Evolutionary conservation across 352 stramenopile genomes (phyloP), one percentile per base, ranked within the genome.

Genomic region (Globisporangium cylindrosporum): DNA sequence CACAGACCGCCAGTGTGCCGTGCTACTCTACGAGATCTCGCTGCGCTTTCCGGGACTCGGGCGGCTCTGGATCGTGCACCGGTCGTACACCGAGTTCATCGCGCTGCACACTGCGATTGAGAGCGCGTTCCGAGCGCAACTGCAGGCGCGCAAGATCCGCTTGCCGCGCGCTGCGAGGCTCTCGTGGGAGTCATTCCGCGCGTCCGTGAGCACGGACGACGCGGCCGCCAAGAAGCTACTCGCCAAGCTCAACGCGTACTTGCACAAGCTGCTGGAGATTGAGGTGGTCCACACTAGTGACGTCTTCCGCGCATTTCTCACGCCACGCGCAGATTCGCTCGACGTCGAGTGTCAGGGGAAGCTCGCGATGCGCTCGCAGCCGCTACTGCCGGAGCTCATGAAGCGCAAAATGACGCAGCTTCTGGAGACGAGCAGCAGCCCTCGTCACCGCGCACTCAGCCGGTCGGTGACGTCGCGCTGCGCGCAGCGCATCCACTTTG

Each of bases 201-300:
- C 49, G 32, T 59, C 71, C 24, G 58, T 68, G 46, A 54, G 67
- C 6, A 53, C 38, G 0, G 71, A 76, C 1, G 70, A 78, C 29
- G 46, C 67, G 22, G 67, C 74, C 8, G 69, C 79, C 3, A 67
- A 78, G 62, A 78, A 80, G 24, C 72, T 86, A 29, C 68, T 73
- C n/a, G 66, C 72, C 27, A 76, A 83, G 62, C 70, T 91, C 32
- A 91, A 90, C 64, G 67, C 73, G 29, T 91, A 91, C 55, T 56
- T 91, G 64, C 83, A 84, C 66, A 78, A 80, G 57, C 69, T 91
- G 32, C 68, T 91, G 49, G 83, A 88, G 70, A 77, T 90, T 36
- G 76, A 84, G 51, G 75, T 69, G 36, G 62, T 91, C 2, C 71
- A 82, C 60, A 66, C 76, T 25, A 77, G 78, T 36, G 70, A 62